Evolutionary conservation across 2,329 filamentous ascomycete genomes (phyloP).

Genomic region (Xylariaceae sp.): DNA sequence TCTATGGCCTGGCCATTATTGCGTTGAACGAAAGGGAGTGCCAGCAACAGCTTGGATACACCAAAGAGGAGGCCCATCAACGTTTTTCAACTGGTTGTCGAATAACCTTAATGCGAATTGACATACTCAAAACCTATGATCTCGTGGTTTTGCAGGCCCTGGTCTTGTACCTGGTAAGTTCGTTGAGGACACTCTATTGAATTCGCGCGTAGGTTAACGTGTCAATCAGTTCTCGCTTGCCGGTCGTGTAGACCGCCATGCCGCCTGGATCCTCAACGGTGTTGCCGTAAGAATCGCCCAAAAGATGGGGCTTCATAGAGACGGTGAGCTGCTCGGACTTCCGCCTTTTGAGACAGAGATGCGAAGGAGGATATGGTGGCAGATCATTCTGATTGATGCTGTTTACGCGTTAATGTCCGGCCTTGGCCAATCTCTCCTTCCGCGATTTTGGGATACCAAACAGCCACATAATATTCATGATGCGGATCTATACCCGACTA

Average conservation of each 20-base stretch:
- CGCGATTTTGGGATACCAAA: slow-evolving; percentile 54
- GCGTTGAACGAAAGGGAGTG: slow-evolving; percentile 56
- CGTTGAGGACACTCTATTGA: background rate
- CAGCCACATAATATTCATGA: slow-evolving; percentile 57
- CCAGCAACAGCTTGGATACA: slow-evolving; percentile 46
- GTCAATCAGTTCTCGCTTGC: slow-evolving; percentile 48
- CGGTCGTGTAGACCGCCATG: slow-evolving; percentile 55
- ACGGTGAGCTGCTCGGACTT: slow-evolving; percentile 53
- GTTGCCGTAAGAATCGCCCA: slow-evolving; percentile 60
- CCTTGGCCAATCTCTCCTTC: slow-evolving; percentile 49
- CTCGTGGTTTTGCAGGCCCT: slow-evolving; percentile 57
- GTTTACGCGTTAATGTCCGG: slow-evolving; percentile 56
- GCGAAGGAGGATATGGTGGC: slow-evolving; percentile 64
- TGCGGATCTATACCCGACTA: slow-evolving; percentile 51
- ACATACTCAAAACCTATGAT: slow-evolving; percentile 57
- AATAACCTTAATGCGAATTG: slow-evolving; percentile 46
- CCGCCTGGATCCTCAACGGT: slow-evolving; percentile 58
- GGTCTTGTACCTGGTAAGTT: slow-evolving; percentile 51
- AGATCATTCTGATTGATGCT: slow-evolving; percentile 55
- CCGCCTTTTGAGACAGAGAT: slow-evolving; percentile 63
- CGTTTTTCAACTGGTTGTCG: slow-evolving; percentile 51
- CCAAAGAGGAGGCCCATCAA: slow-evolving; percentile 47
- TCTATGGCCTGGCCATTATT: slow-evolving; percentile 59
- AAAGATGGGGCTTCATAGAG: slow-evolving; percentile 63
- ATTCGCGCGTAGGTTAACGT: slow-evolving; percentile 14